A percentile compares a stretch with the other conserved stretches of the same genome.
phyloP scores from a whole-genome alignment of 495 filamentous ascomycete species.

The Podospora anserina region DNA sequence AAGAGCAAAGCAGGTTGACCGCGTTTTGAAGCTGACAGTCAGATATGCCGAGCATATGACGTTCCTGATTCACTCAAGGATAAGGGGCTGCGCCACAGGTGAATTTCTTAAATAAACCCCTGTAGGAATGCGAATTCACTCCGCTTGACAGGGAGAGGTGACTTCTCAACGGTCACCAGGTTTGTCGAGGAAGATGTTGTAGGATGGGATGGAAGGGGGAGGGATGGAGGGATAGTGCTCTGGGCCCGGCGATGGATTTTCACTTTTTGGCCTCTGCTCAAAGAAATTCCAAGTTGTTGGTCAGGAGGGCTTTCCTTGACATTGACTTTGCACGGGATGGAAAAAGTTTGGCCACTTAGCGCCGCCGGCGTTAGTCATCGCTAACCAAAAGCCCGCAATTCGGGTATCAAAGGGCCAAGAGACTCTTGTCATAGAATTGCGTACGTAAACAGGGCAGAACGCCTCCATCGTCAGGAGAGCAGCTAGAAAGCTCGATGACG shows the following conservation, averaged over 20 bases:
- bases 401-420: constrained; percentile 11
- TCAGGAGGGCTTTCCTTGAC: neutral
- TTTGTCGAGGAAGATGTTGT: neutral
- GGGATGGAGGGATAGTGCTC: neutral
- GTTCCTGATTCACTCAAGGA: neutral
- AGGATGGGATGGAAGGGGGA: neutral
- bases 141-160: neutral
- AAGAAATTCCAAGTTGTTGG: constrained; percentile 3
- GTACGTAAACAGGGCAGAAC: neutral
- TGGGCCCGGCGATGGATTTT: neutral
- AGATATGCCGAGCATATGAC: neutral
- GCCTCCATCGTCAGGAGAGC: neutral
- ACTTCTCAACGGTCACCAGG: neutral
- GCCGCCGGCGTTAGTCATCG: constrained; percentile 6
- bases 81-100: neutral
- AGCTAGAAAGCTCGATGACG: neutral
- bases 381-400: neutral
- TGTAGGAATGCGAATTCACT: neutral
- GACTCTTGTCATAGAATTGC: neutral
- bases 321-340: neutral
- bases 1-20: neutral
- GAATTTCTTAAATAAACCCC: neutral
- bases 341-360: constrained; percentile 16
- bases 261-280: neutral
- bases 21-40: neutral